Evolutionary conservation across 495 filamentous ascomycete species (phyloP).

Genomic region (Aspergillus campestris): DNA sequence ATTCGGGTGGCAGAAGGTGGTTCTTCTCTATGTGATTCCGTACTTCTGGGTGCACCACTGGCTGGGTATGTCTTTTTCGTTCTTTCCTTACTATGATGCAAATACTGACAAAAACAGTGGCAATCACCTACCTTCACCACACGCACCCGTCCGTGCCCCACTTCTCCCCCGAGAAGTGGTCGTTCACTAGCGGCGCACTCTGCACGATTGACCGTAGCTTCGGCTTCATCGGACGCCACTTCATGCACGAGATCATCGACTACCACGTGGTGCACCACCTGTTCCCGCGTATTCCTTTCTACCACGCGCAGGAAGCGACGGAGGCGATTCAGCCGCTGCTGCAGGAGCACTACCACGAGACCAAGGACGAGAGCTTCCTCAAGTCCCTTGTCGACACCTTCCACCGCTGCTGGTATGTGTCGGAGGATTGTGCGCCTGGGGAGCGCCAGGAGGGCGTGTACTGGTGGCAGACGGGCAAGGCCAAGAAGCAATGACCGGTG

Average conservation of each 20-base stretch:
- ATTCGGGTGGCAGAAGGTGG: conserved; percentile 40
- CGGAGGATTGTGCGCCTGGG: not conserved
- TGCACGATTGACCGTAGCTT: conserved; percentile 83
- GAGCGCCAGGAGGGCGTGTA: no score
- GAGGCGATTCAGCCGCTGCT: conserved; percentile 74
- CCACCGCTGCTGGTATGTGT: conserved; percentile 10
- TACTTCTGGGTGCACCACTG: conserved; percentile 53
- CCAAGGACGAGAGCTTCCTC: conserved; percentile 28
- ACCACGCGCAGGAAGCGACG: conserved; percentile 77
- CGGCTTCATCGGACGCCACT: conserved; percentile 71
- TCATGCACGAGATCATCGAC: conserved; percentile 84
- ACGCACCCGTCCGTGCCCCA: conserved; percentile 76
- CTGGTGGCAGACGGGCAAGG: no score
- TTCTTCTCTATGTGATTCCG: conserved; percentile 42
- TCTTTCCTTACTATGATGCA: conserved; percentile 1
- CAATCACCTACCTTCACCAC: conserved; percentile 83
- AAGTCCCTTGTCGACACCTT: conserved; percentile 8
- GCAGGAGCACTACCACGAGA: conserved; percentile 64
- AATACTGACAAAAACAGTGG: conserved; percentile 35
- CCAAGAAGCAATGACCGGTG: no score
- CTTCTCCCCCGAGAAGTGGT: conserved; percentile 67
- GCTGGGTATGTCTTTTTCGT: conserved; percentile 29
- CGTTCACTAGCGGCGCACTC: conserved; percentile 71
- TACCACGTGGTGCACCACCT: conserved; percentile 86
- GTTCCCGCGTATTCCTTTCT: conserved; percentile 74